Evolutionary conservation across 495 filamentous ascomycete genomes (phyloP).

Genomic region (Hyaloscypha hepaticicola): DNA sequence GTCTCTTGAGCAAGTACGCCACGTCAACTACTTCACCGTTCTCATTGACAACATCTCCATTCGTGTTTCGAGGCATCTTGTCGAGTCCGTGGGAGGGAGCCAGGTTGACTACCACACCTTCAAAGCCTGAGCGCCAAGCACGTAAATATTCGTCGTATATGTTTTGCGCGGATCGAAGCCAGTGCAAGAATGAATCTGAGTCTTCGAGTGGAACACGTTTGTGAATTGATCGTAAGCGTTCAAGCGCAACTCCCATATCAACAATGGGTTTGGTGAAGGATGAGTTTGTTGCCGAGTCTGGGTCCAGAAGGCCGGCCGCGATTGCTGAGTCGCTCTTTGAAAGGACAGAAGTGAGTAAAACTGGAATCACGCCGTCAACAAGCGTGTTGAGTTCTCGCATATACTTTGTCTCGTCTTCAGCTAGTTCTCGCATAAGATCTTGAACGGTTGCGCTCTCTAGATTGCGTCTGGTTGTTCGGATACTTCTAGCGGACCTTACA

Average conservation of each 20-base stretch:
- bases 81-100: constrained; percentile 58
- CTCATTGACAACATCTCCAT: constrained; percentile 70
- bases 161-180: constrained; percentile 74
- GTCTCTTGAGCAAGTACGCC: constrained; percentile 86
- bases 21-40: constrained; percentile 92
- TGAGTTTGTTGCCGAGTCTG: constrained; percentile 49
- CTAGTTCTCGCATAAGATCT: constrained; percentile 78
- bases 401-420: constrained; percentile 84
- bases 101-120: constrained; percentile 91
- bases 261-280: constrained; percentile 80
- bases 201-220: constrained; percentile 72
- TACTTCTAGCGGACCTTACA: constrained; percentile 66
- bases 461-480: constrained; percentile 67
- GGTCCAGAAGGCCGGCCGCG: constrained; percentile 64
- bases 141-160: constrained; percentile 86
- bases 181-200: constrained; percentile 65
- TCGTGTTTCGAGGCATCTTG: constrained; percentile 65
- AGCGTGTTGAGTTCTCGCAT: constrained; percentile 89
- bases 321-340: constrained; percentile 67
- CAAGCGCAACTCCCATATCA: constrained; percentile 88
- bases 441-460: constrained; percentile 63
- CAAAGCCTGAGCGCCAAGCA: constrained; percentile 91
- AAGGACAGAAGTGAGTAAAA: constrained; percentile 81
- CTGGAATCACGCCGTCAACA: constrained; percentile 94
- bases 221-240: constrained; percentile 78